Percentiles rank a stretch among this genome's conserved stretches.
These are phyloP conservation scores for Pseudopithomyces chartarum DNA, from an alignment of 2,329 filamentous ascomycete species.

Conservation along the genomic window DNA sequence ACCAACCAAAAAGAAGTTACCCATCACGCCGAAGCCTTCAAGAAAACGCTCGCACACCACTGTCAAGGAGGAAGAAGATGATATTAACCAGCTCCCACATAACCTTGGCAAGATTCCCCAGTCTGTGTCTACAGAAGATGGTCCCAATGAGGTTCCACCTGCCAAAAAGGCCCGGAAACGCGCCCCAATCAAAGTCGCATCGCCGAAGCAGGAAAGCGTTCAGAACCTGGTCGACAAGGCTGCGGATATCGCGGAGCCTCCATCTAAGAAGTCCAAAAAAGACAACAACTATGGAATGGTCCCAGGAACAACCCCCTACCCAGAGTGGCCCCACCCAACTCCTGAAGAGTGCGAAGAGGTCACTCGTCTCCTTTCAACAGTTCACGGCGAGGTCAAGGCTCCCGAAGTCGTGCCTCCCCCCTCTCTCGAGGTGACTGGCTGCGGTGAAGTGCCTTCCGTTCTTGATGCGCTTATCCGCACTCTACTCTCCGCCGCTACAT, in stretches of 20 bases:
- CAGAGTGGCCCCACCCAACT: conserved; percentile 68
- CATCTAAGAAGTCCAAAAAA: conserved; percentile 49
- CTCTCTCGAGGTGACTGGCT: conserved; percentile 73
- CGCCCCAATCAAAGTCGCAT: conserved; percentile 8
- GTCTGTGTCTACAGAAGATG: neutral
- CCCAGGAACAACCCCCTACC: conserved; percentile 66
- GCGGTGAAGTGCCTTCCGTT: conserved; percentile 68
- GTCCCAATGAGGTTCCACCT: conserved; percentile 14
- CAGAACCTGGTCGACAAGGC: conserved; percentile 33
- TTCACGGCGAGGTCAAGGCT: conserved; percentile 68
- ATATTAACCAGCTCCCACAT: conserved; percentile 58
- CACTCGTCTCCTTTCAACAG: conserved; percentile 64
- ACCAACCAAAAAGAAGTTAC: conserved; percentile 8
- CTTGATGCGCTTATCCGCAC: conserved; percentile 68
- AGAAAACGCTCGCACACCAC: conserved; percentile 46
- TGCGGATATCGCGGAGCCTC: conserved; percentile 27
- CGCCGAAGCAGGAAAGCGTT: conserved; percentile 23
- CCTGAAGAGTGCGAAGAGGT: conserved; percentile 72
- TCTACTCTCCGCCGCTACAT: conserved; percentile 65
- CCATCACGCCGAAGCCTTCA: conserved; percentile 25
- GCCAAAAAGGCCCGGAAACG: conserved; percentile 23
- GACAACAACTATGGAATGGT: conserved; percentile 52
- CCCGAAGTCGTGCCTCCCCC: conserved; percentile 73
- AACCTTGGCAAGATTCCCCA: conserved; percentile 53
- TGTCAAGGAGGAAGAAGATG: conserved; percentile 45